Conservation (phyloP, 306 rosid species). For the Nissolia schottii region DNA sequence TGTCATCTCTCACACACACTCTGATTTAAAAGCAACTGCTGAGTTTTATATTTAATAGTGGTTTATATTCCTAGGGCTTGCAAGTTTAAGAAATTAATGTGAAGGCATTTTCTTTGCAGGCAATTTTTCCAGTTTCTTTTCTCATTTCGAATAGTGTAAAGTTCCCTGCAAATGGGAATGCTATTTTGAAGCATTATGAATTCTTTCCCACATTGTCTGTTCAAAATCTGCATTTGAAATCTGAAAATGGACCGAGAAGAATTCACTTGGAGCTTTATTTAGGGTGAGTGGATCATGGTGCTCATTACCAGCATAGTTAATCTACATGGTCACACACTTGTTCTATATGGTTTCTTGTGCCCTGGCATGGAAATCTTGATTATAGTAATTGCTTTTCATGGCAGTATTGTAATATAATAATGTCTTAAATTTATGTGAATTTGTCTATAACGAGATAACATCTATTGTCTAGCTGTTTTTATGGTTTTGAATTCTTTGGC, state of each 20-base stretch:
- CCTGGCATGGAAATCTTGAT: not conserved
- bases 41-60: not conserved
- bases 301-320: slow-evolving; percentile 1
- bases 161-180: slow-evolving; percentile 57
- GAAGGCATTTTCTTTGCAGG: slow-evolving; percentile 47
- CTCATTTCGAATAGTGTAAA: slow-evolving; percentile 79
- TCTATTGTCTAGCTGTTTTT: not conserved
- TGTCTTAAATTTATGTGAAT: not conserved
- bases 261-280: slow-evolving; percentile 71
- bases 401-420: not conserved
- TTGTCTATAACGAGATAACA: not conserved
- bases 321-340: not conserved
- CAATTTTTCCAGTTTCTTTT: slow-evolving; percentile 74
- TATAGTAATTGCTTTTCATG: not conserved
- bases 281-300: slow-evolving; percentile 62
- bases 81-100: slow-evolving; percentile 15
- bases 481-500: not conserved
- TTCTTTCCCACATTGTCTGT: slow-evolving; percentile 54
- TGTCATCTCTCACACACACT: not conserved
- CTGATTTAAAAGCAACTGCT: not conserved
- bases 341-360: slow-evolving; percentile 6
- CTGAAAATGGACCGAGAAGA: slow-evolving; percentile 51
- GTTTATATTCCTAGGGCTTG: not conserved
- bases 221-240: slow-evolving; percentile 38
- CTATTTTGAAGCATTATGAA: slow-evolving; percentile 48